phyloP scores from a whole-genome alignment of 2,329 filamentous ascomycete species.

The Aspergillus neoniger region DNA sequence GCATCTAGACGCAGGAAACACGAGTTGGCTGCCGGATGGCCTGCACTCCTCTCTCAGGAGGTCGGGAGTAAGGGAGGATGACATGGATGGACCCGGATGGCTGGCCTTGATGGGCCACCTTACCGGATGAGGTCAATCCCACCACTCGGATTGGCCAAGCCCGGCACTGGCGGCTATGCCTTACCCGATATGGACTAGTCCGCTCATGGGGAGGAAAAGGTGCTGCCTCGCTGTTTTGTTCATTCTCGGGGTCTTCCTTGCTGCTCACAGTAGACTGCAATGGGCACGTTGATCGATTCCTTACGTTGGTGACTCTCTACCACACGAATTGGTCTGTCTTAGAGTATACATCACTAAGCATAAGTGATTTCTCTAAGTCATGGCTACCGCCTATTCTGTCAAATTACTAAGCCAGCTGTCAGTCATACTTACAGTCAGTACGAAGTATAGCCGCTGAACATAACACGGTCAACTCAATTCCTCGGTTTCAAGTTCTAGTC shows the following conservation, averaged over 20 bases:
- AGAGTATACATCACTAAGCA: no score
- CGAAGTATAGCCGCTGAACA: no score
- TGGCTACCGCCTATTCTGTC: no score
- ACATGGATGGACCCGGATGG: slow-evolving; percentile 3
- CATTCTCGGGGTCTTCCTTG: background rate
- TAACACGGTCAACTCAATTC: no score
- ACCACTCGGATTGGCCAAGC: slow-evolving; percentile 7
- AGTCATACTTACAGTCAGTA: no score
- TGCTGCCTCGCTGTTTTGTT: slow-evolving; percentile 1
- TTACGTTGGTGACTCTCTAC: background rate
- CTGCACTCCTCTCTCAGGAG: background rate
- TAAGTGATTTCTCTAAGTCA: no score
- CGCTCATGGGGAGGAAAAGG: background rate
- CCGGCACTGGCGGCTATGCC: background rate
- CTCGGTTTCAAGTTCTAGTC: no score
- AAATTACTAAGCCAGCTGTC: no score
- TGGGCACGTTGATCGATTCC: background rate
- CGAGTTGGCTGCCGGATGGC: slow-evolving; percentile 3
- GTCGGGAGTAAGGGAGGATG: background rate
- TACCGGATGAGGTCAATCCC: slow-evolving; percentile 9
- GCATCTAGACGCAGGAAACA: slow-evolving; percentile 1
- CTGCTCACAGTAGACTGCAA: background rate
- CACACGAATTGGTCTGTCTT: background rate
- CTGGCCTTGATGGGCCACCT: background rate
- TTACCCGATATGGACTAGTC: background rate